A percentile compares a stretch with the other conserved stretches of the same genome.
phyloP scores from a whole-genome alignment of 1,284 basidiomycete genomes.

The Ustilago esculenta region DNA sequence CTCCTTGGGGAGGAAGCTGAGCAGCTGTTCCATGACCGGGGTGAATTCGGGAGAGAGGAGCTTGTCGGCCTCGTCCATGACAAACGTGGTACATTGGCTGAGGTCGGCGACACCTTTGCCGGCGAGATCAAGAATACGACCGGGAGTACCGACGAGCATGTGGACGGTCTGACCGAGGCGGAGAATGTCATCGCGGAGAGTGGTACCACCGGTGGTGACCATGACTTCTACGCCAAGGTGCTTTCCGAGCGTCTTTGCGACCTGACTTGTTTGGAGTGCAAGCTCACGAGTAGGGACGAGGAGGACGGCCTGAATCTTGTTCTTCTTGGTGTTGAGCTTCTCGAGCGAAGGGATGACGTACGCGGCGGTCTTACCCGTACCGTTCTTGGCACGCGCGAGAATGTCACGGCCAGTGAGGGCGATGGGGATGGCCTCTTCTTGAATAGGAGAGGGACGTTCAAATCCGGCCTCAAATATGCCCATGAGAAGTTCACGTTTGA shows the following conservation, averaged over 20 bases:
- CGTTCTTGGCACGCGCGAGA: constrained; percentile 76
- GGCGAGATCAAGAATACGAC: constrained; percentile 92
- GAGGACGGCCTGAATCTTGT: constrained; percentile 81
- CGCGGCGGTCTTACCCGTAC: constrained; percentile 83
- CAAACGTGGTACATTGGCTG: constrained; percentile 89
- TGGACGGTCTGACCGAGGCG: constrained; percentile 86
- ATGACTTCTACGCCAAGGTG: constrained; percentile 96
- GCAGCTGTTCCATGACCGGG: constrained; percentile 95
- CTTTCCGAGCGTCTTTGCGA: constrained; percentile 95
- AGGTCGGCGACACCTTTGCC: constrained; percentile 94
- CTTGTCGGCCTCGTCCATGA: constrained; percentile 93
- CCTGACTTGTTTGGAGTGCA: constrained; percentile 83
- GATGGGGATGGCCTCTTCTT: constrained; percentile 81
- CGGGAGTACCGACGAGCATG: constrained; percentile 95
- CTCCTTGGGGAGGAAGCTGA: constrained; percentile 83
- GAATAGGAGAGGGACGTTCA: constrained; percentile 94
- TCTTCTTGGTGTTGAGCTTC: constrained; percentile 84
- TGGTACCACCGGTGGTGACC: constrained; percentile 98
- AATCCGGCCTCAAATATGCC: constrained; percentile 72
- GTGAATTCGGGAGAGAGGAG: constrained; percentile 96
- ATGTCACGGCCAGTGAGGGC: constrained; percentile 74
- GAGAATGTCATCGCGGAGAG: constrained; percentile 96
- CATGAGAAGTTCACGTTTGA: constrained; percentile 67
- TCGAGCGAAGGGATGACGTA: constrained; percentile 97
- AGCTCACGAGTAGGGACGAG: constrained; percentile 66